phyloP scores from a whole-genome alignment of 306 rosid species.

The Astragalus glycyphyllos region DNA sequence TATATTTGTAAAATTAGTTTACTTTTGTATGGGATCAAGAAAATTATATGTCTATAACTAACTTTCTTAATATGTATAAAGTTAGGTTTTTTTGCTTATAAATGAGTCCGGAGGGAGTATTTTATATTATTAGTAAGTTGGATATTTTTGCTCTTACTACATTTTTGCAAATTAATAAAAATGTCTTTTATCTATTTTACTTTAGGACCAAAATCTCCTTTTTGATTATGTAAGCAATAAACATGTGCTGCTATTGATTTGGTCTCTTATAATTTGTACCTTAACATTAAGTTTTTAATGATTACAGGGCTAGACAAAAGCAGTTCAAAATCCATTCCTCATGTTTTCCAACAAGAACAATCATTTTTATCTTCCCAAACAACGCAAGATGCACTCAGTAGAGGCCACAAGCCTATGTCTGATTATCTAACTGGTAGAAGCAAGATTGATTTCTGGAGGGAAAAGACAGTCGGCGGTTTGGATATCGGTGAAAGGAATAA shows the following conservation, averaged over 20 bases:
- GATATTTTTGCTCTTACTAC: background rate
- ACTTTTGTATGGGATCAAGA: too few relatives aligned
- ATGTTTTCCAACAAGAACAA: constrained; percentile 58
- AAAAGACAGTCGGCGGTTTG: constrained; percentile 52
- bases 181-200: constrained; percentile 8
- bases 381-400: constrained; percentile 52
- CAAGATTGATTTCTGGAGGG: constrained; percentile 59
- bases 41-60: too few relatives aligned
- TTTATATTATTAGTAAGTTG: constrained; percentile 16
- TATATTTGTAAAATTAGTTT: too few relatives aligned
- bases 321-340: constrained; percentile 49
- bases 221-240: constrained; percentile 6
- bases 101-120: too few relatives aligned
- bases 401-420: constrained; percentile 51
- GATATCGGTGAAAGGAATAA: constrained; percentile 57
- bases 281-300: constrained; percentile 27
- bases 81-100: too few relatives aligned
- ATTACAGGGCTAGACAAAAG: constrained; percentile 68
- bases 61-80: too few relatives aligned
- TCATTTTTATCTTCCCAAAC: constrained; percentile 54
- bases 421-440: constrained; percentile 53
- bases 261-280: constrained; percentile 33
- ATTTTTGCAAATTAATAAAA: constrained; percentile 26
- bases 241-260: constrained; percentile 6
- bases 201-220: constrained; percentile 10